Conservation (phyloP, 176 grass and related monocot genomes). For the Avena sativa region DNA sequence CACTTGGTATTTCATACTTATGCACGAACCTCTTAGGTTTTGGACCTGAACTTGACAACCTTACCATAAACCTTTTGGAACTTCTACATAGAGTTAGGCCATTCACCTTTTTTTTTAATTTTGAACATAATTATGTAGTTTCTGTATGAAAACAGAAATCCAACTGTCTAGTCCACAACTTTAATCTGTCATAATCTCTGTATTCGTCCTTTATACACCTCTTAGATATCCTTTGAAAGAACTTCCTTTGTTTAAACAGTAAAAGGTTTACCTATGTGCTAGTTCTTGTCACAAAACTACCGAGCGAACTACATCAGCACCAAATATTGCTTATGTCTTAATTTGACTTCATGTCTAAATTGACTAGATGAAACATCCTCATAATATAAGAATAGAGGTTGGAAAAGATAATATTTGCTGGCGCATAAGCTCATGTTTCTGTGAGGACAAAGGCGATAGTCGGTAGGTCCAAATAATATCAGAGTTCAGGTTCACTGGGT, state of each 20-base stretch:
- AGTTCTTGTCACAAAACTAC: constrained; percentile 4
- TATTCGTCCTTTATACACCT: constrained; percentile 18
- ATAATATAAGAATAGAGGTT: background rate
- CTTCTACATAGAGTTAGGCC: constrained; percentile 21
- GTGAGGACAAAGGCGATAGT: background rate
- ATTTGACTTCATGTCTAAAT: constrained; percentile 4
- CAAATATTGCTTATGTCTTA: background rate
- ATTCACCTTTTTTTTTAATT: background rate
- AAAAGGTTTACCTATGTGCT: background rate
- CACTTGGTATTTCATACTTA: constrained; percentile 25
- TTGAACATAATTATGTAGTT: background rate
- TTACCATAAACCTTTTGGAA: background rate
- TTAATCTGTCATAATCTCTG: background rate
- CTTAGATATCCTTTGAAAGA: constrained; percentile 29
- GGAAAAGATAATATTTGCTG: background rate
- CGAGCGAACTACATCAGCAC: background rate
- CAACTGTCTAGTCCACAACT: background rate
- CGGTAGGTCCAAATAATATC: background rate
- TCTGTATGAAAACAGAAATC: background rate
- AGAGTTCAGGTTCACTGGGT: background rate
- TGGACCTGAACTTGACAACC: constrained; percentile 12
- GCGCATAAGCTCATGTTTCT: constrained; percentile 7
- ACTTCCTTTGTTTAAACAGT: background rate
- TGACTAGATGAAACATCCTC: background rate
- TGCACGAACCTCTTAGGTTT: background rate